These are phyloP conservation scores for Boletus sp. DNA, from an alignment of 1,284 basidiomycete species.

Conservation along the genomic window DNA sequence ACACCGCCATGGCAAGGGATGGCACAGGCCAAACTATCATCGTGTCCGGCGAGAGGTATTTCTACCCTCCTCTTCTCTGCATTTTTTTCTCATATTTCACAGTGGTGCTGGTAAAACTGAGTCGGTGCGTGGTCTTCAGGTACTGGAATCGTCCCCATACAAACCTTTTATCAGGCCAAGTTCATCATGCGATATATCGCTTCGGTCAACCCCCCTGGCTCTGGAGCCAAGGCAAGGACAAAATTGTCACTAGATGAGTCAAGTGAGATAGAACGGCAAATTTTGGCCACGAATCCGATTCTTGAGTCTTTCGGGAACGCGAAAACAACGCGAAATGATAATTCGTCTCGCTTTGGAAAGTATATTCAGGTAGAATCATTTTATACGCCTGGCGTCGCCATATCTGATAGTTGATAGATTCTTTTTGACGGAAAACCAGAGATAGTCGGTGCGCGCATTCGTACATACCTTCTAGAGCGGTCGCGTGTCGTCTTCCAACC, in stretches of 20 bases:
- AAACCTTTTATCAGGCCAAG: conserved; percentile 70
- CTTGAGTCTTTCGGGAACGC: conserved; percentile 99
- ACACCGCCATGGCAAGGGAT: conserved; percentile 97
- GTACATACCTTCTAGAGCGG: conserved; percentile 97
- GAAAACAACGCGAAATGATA: conserved; percentile 99
- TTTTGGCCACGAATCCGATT: conserved; percentile 98
- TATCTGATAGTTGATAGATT: conserved; percentile 59
- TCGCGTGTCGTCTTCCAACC: conserved; percentile 98
- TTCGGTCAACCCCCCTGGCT: conserved; percentile 88
- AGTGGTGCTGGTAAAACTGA: conserved; percentile 99
- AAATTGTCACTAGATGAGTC: conserved; percentile 80
- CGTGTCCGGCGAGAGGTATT: conserved; percentile 96
- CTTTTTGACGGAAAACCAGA: conserved; percentile 95
- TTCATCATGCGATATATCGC: conserved; percentile 99
- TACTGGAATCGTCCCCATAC: conserved; percentile 5
- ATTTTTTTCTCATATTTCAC: conserved; percentile 28
- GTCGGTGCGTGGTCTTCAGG: conserved; percentile 60
- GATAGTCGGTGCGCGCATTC: conserved; percentile 97
- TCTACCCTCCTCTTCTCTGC: conserved; percentile 11
- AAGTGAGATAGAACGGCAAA: conserved; percentile 96
- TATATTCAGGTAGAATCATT: conserved; percentile 86
- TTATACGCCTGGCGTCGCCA: conserved; percentile 3
- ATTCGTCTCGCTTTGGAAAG: conserved; percentile 98
- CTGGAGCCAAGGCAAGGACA: conserved; percentile 62
- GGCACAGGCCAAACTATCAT: conserved; percentile 98